These are phyloP conservation scores for Cercospora brassicicola DNA, from an alignment of 2,329 filamentous ascomycete genomes.

Conservation along the genomic window DNA sequence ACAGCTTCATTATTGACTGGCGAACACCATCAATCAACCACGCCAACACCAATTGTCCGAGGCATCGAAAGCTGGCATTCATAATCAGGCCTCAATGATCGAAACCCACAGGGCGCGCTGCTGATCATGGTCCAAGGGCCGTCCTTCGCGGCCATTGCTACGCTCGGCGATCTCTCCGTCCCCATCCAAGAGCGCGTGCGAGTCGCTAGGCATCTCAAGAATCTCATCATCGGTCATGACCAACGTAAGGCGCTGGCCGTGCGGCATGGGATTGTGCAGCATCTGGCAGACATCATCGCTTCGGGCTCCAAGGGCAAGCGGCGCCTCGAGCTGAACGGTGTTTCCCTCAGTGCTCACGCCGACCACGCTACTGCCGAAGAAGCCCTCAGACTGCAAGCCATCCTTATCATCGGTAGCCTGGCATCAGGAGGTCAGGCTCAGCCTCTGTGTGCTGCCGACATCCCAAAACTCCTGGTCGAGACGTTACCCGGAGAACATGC, in stretches of 20 bases:
- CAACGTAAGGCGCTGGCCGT: constrained; percentile 83
- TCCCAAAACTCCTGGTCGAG: constrained; percentile 68
- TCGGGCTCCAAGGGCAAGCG: constrained; percentile 48
- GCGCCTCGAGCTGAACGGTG: constrained; percentile 52
- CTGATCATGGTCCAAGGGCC: constrained; percentile 25
- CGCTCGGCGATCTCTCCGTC: constrained; percentile 24
- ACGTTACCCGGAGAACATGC: constrained; percentile 63
- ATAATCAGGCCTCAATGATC: background rate
- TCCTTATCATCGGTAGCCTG: constrained; percentile 80
- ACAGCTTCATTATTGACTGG: background rate
- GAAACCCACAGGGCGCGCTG: background rate
- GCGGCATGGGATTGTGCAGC: constrained; percentile 65
- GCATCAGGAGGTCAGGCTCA: constrained; percentile 78
- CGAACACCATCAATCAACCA: background rate
- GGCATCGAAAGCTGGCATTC: background rate
- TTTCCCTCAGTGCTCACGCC: constrained; percentile 35
- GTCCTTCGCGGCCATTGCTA: constrained; percentile 22
- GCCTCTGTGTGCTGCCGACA: constrained; percentile 67
- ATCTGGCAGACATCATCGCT: constrained; percentile 57
- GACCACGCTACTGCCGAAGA: constrained; percentile 61
- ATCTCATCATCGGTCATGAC: constrained; percentile 83
- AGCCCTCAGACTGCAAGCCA: constrained; percentile 70
- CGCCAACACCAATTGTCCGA: background rate
- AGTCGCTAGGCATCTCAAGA: constrained; percentile 71
- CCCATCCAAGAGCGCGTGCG: constrained; percentile 51